These are phyloP conservation scores for Hanseniaspora guilliermondii DNA, from an alignment of 805 yeast species.

Conservation along the genomic window DNA sequence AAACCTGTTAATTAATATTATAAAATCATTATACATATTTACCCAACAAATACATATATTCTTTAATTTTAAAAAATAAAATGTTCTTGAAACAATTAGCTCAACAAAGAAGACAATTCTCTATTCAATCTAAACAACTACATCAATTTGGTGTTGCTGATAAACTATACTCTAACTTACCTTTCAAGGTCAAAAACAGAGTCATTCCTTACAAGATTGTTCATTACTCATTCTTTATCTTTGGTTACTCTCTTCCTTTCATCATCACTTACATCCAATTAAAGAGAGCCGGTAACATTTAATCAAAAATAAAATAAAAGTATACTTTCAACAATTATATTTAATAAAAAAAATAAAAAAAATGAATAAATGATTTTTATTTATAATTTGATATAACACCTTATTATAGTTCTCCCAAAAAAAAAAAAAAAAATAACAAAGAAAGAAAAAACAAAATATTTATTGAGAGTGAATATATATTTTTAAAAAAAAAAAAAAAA, in stretches of 20 bases:
- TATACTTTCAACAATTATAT: neutral
- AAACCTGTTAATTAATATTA: neutral
- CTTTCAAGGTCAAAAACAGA: constrained; percentile 89
- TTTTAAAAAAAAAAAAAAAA: too few species aligned
- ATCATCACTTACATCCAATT: constrained; percentile 66
- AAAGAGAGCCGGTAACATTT: constrained; percentile 66
- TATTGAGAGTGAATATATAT: too few species aligned
- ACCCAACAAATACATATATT: neutral
- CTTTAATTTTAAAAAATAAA: neutral
- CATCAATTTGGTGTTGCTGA: constrained; percentile 36
- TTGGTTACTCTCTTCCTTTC: constrained; percentile 68
- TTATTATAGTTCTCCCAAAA: too few species aligned
- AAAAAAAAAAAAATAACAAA: too few species aligned
- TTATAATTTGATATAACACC: too few species aligned
- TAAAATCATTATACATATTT: neutral
- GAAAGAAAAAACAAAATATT: too few species aligned
- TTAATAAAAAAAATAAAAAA: neutral
- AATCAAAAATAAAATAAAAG: constrained; percentile 14
- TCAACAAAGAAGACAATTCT: constrained; percentile 15
- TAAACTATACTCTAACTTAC: constrained; percentile 77
- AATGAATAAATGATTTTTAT: too few species aligned
- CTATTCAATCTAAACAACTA: constrained; percentile 14
- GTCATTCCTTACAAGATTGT: constrained; percentile 74
- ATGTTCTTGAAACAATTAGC: constrained; percentile 14
- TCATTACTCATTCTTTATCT: constrained; percentile 66